phyloP scores from a whole-genome alignment of 768 basidiomycete genomes.

The Phanerochaete sordida region DNA sequence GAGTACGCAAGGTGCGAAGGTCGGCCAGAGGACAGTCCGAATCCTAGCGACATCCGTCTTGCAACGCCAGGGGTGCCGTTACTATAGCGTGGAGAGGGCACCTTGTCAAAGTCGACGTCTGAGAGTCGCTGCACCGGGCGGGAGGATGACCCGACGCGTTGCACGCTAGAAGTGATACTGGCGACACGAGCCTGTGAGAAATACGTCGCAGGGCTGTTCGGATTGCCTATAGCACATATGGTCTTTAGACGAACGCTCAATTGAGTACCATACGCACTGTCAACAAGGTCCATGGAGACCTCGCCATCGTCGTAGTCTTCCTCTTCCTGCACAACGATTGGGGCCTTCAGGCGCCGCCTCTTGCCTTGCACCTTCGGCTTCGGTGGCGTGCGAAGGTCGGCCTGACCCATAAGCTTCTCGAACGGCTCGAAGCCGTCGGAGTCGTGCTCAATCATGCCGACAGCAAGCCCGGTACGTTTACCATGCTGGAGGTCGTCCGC shows the following conservation, averaged over 20 bases:
- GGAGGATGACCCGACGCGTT: conserved; percentile 29
- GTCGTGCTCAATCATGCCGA: conserved; percentile 63
- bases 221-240: conserved; percentile 17
- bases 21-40: conserved; percentile 13
- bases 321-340: conserved; percentile 28
- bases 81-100: conserved; percentile 31
- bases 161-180: conserved; percentile 26
- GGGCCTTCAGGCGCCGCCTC: conserved; percentile 35
- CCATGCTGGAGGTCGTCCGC: conserved; percentile 76
- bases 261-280: conserved; percentile 48
- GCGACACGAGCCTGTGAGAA: conserved; percentile 25
- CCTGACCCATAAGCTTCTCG: conserved; percentile 68
- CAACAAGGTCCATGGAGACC: conserved; percentile 74
- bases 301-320: conserved; percentile 59
- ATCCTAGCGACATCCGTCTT: conserved; percentile 18
- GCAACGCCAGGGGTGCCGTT: conserved; percentile 17
- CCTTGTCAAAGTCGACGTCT: conserved; percentile 32
- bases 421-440: conserved; percentile 85
- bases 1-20: conserved; percentile 22
- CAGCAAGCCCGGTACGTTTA: conserved; percentile 75
- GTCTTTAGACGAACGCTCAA: not conserved
- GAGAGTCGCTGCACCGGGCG: conserved; percentile 26
- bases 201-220: conserved; percentile 28
- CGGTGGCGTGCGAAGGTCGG: conserved; percentile 62
- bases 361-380: conserved; percentile 47